Conservation (phyloP, 441 rosid species). For the Aleurites moluccanus region DNA sequence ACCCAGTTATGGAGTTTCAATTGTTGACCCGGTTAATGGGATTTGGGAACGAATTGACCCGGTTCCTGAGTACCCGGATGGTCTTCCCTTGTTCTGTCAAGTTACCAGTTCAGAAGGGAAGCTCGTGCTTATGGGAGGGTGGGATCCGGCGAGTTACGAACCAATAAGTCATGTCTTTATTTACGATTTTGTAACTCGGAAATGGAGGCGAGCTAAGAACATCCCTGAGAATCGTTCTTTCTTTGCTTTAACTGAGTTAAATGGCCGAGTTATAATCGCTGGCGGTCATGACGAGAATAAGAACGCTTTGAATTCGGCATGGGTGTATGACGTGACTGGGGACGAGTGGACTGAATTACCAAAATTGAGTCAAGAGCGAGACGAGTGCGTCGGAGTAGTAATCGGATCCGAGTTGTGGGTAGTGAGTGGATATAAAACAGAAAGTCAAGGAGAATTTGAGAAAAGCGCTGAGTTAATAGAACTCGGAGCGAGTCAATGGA, state of each 20-base stretch:
- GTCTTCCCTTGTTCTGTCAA: slow-evolving; percentile 56
- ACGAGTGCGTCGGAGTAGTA: slow-evolving; percentile 51
- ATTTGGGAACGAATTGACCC: slow-evolving; percentile 40
- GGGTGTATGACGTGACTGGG: slow-evolving; percentile 41
- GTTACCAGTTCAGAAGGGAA: slow-evolving; percentile 44
- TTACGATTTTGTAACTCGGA: slow-evolving; percentile 45
- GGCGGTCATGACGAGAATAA: slow-evolving; percentile 57
- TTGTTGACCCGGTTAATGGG: slow-evolving; percentile 37
- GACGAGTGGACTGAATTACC: slow-evolving; percentile 51
- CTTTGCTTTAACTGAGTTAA: slow-evolving; percentile 37
- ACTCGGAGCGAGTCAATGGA: slow-evolving; percentile 38
- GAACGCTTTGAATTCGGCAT: slow-evolving; percentile 46
- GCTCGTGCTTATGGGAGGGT: slow-evolving; percentile 49
- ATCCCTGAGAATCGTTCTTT: slow-evolving; percentile 51
- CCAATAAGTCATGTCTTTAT: slow-evolving; percentile 40
- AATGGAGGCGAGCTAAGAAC: slow-evolving; percentile 43
- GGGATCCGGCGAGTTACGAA: slow-evolving; percentile 46
- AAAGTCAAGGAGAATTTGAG: slow-evolving; percentile 48
- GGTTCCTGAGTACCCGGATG: slow-evolving; percentile 38
- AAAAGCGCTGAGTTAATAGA: slow-evolving; percentile 40
- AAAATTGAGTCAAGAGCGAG: slow-evolving; percentile 48
- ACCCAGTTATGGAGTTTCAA: slow-evolving; percentile 33
- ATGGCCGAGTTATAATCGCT: slow-evolving; percentile 37
- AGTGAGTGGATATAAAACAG: slow-evolving; percentile 56
- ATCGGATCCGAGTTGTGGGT: slow-evolving; percentile 48